Evolutionary conservation across 2,329 filamentous ascomycete genomes (phyloP), one percentile per base, ranked within the genome.

Genomic region (Pseudogymnoascus sp.): DNA sequence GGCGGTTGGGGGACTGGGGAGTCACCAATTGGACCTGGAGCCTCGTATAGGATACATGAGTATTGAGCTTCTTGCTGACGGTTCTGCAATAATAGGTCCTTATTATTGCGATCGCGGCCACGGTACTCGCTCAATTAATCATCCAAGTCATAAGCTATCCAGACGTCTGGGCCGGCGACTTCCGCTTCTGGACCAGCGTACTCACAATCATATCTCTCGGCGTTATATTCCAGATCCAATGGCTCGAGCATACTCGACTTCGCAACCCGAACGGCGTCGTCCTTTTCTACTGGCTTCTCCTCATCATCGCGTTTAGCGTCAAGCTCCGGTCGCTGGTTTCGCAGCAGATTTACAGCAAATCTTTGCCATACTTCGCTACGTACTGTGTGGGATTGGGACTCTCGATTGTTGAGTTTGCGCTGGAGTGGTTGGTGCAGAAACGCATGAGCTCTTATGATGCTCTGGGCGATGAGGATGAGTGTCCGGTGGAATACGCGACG

Each of bases 401-500:
- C 62, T 83, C 84, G 1, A 75, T 82, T 28, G 40, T 84, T 1
- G 86, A 89, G 66, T 88, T 90, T 66, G 75, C 78, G 3, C 75
- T 91, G 61, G 88, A 91, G 74, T 90, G 88, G 77, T 75, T 90
- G 21, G 80, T 90, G 7, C 84, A 85, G 14, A 90, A 90, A 76
- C 84, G 85, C 65, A 78, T 87, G 70, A 89, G 87, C 67, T 84
- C 80, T 53, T 90, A 90, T 72, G 84, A 88, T 73, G 85, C 85
- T 5, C 74, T 89, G 59, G 86, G 85, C 5, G 84, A 88, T 65
- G 85, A 86, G 42, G 84, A 89, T 68, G 87, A 90, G 75, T 89
- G 87, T 65, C 82, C 82, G 5, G 64, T 90, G 66, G 93, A 97
- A 76, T 96, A 96, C 74, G 93, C 95, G 11, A 92, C 93, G 65